phyloP scores from a whole-genome alignment of 2,329 filamentous ascomycete species.

The Lomentospora prolificans region DNA sequence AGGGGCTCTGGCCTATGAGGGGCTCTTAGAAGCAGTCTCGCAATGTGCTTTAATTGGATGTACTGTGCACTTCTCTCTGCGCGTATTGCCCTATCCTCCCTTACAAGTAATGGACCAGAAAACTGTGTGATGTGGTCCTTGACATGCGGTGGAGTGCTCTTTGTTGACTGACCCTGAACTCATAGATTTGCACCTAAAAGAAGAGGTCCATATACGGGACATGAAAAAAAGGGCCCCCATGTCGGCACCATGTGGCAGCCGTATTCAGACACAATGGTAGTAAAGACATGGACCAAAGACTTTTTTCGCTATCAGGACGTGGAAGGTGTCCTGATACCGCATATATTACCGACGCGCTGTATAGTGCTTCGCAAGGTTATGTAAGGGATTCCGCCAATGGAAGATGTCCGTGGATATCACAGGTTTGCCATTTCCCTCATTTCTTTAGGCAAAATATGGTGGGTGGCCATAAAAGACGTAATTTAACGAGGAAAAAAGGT shows the following conservation, averaged over 20 bases:
- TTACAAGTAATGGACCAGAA: too few relatives aligned
- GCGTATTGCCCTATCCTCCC: too few relatives aligned
- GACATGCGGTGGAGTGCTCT: too few relatives aligned
- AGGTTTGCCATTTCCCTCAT: neutral
- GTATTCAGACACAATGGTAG: neutral
- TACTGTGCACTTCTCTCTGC: too few relatives aligned
- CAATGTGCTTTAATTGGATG: too few relatives aligned
- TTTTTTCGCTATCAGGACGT: neutral
- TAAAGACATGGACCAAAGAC: neutral
- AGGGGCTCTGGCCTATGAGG: neutral
- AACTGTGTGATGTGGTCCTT: too few relatives aligned
- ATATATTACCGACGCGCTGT: neutral
- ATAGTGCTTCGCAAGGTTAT: neutral
- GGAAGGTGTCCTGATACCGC: neutral
- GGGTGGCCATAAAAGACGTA: neutral
- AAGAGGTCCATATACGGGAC: too few relatives aligned
- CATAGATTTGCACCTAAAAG: too few relatives aligned
- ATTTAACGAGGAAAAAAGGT: neutral
- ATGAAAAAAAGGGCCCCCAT: too few relatives aligned
- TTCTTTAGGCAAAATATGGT: neutral
- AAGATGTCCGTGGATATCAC: neutral
- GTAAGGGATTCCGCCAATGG: neutral
- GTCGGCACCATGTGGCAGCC: too few relatives aligned
- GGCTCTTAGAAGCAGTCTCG: too few relatives aligned
- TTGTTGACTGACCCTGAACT: too few relatives aligned